phyloP scores from a whole-genome alignment of 2,329 filamentous ascomycete species.

The Annulohypoxylon truncatum region DNA sequence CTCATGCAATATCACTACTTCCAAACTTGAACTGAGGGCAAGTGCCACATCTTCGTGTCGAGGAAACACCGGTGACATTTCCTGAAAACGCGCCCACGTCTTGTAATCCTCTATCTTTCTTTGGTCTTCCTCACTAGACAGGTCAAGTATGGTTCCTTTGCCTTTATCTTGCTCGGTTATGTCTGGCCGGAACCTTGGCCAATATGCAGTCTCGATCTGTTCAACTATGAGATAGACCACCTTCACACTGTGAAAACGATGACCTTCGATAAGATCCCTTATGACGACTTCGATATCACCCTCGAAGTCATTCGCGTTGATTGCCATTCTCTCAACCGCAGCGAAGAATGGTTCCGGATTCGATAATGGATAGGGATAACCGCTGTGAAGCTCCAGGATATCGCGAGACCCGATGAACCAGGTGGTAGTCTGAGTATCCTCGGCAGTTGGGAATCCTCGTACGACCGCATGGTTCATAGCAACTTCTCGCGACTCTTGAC shows the following conservation, averaged over 20 bases:
- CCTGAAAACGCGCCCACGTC: conserved; percentile 46
- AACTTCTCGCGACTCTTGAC: conserved; percentile 43
- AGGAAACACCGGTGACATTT: conserved; percentile 47
- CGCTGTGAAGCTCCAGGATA: conserved; percentile 47
- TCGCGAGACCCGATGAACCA: conserved; percentile 46
- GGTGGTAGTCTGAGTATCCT: conserved; percentile 44
- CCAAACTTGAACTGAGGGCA: conserved; percentile 37
- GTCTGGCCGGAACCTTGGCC: conserved; percentile 46
- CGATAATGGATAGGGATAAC: conserved; percentile 47
- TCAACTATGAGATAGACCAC: conserved; percentile 46
- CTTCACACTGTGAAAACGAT: conserved; percentile 41
- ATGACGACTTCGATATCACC: conserved; percentile 42
- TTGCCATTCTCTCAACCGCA: conserved; percentile 42
- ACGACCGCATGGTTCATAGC: conserved; percentile 42
- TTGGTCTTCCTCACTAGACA: conserved; percentile 41
- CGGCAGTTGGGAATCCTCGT: conserved; percentile 45
- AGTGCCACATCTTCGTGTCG: conserved; percentile 45
- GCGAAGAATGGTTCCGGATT: conserved; percentile 49
- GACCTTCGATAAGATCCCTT: conserved; percentile 41
- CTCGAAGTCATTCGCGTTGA: conserved; percentile 44
- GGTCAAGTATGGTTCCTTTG: conserved; percentile 48
- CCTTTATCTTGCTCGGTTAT: conserved; percentile 45
- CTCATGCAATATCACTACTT: conserved; percentile 42
- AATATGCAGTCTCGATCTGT: conserved; percentile 46
- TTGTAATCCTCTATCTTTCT: conserved; percentile 43